Conservation (phyloP, 2,329 filamentous ascomycete genomes). For the Pseudocercospora musae region DNA sequence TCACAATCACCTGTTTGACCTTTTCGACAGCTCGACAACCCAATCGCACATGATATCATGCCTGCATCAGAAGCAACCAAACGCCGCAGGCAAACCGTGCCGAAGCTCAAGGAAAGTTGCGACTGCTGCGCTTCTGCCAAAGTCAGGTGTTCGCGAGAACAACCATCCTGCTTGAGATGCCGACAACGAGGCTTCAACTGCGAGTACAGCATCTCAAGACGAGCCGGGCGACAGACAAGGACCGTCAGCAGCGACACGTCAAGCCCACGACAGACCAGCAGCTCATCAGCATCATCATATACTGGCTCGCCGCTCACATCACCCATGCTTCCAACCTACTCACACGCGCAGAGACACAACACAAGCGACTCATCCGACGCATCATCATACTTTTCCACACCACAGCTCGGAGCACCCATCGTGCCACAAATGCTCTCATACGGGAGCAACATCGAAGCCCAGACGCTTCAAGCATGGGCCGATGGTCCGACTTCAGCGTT, state of each 20-base stretch:
- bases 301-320: slow-evolving; percentile 3
- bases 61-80: slow-evolving; percentile 2
- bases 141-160: slow-evolving; percentile 23
- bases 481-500: not conserved
- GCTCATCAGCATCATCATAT: slow-evolving; percentile 7
- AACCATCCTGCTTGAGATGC: slow-evolving; percentile 25
- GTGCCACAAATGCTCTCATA: not conserved
- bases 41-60: not conserved
- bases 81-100: slow-evolving; percentile 4
- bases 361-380: not conserved
- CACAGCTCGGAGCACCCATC: not conserved
- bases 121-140: slow-evolving; percentile 22
- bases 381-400: not conserved
- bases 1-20: not conserved
- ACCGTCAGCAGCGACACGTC: slow-evolving; percentile 5
- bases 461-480: not conserved
- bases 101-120: slow-evolving; percentile 23
- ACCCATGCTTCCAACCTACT: not conserved
- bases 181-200: slow-evolving; percentile 20
- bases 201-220: slow-evolving; percentile 24
- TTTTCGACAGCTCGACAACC: not conserved
- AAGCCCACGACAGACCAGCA: not conserved
- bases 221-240: slow-evolving; percentile 22
- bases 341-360: not conserved
- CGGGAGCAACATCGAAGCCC: not conserved